phyloP scores from a whole-genome alignment of 2,329 filamentous ascomycete genomes.

The Trichoderma asperellum region DNA sequence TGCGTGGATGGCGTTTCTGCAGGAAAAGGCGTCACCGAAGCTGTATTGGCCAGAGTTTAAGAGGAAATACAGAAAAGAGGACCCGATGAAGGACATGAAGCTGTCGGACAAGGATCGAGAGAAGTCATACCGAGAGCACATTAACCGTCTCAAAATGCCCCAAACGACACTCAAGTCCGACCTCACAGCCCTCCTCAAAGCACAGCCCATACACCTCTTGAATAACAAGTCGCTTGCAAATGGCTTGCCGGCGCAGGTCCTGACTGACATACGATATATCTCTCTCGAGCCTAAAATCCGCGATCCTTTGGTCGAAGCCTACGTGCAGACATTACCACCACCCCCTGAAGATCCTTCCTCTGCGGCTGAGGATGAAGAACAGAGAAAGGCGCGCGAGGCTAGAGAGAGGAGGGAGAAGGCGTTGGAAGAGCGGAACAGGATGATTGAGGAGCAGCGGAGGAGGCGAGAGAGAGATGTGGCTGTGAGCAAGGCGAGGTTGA shows the following conservation, averaged over 20 bases:
- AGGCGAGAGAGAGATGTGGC: slow-evolving; percentile 62
- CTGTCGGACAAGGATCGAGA: slow-evolving; percentile 78
- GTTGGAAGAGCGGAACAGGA: slow-evolving; percentile 64
- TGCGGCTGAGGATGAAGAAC: slow-evolving; percentile 56
- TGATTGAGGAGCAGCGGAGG: slow-evolving; percentile 66
- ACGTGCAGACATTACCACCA: slow-evolving; percentile 65
- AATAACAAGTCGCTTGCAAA: slow-evolving; percentile 62
- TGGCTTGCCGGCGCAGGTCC: slow-evolving; percentile 63
- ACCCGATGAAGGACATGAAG: slow-evolving; percentile 74
- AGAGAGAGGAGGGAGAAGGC: slow-evolving; percentile 67
- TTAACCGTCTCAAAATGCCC: slow-evolving; percentile 68
- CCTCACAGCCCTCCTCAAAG: slow-evolving; percentile 66
- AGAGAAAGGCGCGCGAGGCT: slow-evolving; percentile 54
- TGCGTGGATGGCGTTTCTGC: slow-evolving; percentile 79
- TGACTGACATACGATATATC: slow-evolving; percentile 71
- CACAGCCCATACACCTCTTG: slow-evolving; percentile 60
- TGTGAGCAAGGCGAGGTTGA: slow-evolving; percentile 62
- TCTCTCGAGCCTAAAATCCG: slow-evolving; percentile 64
- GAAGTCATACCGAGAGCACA: slow-evolving; percentile 76
- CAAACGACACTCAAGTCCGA: slow-evolving; percentile 70
- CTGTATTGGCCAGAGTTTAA: slow-evolving; percentile 98
- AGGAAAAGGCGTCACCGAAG: slow-evolving; percentile 82
- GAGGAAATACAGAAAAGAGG: slow-evolving; percentile 82
- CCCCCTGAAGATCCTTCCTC: slow-evolving; percentile 52
- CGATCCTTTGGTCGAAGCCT: slow-evolving; percentile 67